phyloP scores from a whole-genome alignment of 768 basidiomycete species.

The Lentinus tigrinus region DNA sequence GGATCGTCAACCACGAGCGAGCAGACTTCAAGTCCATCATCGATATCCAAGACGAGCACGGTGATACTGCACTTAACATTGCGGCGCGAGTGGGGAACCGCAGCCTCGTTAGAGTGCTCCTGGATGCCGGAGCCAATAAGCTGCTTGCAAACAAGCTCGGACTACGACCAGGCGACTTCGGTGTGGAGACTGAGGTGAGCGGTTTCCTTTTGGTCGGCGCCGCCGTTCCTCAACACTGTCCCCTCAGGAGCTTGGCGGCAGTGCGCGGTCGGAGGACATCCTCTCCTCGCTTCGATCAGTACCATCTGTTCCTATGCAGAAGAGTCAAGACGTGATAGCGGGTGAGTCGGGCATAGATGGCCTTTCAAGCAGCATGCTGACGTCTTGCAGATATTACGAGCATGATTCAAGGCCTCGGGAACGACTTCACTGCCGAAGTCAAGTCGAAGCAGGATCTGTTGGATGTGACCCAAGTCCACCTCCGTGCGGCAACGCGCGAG shows the following conservation, averaged over 20 bases:
- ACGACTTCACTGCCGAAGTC: conserved; percentile 82
- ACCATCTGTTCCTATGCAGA: conserved; percentile 76
- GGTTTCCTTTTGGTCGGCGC: neutral
- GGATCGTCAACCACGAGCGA: conserved; percentile 75
- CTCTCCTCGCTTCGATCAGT: conserved; percentile 70
- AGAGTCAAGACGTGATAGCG: conserved; percentile 84
- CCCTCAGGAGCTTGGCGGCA: conserved; percentile 64
- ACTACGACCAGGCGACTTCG: conserved; percentile 90
- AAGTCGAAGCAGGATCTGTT: conserved; percentile 83
- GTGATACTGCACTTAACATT: conserved; percentile 94
- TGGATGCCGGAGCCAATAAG: conserved; percentile 93
- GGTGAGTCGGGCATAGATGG: conserved; percentile 40
- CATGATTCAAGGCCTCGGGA: conserved; percentile 77
- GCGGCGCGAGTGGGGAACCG: conserved; percentile 92
- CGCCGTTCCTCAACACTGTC: neutral
- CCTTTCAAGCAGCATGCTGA: neutral
- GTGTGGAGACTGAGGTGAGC: conserved; percentile 85
- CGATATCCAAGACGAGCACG: conserved; percentile 91
- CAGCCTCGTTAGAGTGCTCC: conserved; percentile 77
- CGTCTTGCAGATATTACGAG: conserved; percentile 66
- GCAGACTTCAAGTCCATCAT: conserved; percentile 79
- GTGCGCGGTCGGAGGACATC: conserved; percentile 77
- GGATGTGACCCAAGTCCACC: conserved; percentile 83
- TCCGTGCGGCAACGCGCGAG: conserved; percentile 86
- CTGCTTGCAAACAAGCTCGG: conserved; percentile 90